Evolutionary conservation across 306 rosid species (phyloP).

Genomic region (Leucaena leucocephala): DNA sequence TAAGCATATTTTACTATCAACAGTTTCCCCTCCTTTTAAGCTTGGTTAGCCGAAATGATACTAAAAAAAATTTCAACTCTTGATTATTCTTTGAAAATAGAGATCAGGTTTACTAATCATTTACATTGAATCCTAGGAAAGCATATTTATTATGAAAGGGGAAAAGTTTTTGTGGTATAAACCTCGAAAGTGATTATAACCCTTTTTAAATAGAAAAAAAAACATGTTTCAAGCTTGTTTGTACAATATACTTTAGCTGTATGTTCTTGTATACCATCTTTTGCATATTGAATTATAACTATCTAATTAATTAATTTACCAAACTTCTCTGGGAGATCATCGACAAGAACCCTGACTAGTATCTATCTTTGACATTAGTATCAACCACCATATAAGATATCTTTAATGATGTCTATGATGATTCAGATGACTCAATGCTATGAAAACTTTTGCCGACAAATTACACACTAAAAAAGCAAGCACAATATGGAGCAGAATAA

Average conservation of each 20-base stretch:
- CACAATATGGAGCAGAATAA: background rate
- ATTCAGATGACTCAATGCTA: background rate
- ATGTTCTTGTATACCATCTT: background rate
- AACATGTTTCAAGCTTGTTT: too few relatives aligned
- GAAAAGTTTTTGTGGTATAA: too few relatives aligned
- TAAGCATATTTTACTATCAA: background rate
- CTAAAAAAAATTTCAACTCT: background rate
- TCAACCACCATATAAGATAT: background rate
- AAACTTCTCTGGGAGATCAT: background rate
- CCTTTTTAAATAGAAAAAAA: too few relatives aligned
- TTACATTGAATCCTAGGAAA: background rate
- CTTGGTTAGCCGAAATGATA: background rate
- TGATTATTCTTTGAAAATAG: background rate
- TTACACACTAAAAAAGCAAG: background rate
- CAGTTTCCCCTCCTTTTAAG: background rate
- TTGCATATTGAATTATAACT: background rate
- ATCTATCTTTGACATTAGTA: background rate
- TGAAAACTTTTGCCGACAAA: constrained; percentile 8
- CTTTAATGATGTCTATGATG: background rate
- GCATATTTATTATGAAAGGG: too few relatives aligned
- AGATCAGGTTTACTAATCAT: background rate
- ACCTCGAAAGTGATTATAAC: too few relatives aligned
- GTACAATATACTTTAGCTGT: background rate
- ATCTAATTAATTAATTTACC: background rate
- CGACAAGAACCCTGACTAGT: background rate